Percentiles rank a stretch among this genome's conserved stretches.
Evolutionary conservation across 108 stramenopile genomes (phyloP).

Genomic region (Nitzschia sp.): DNA sequence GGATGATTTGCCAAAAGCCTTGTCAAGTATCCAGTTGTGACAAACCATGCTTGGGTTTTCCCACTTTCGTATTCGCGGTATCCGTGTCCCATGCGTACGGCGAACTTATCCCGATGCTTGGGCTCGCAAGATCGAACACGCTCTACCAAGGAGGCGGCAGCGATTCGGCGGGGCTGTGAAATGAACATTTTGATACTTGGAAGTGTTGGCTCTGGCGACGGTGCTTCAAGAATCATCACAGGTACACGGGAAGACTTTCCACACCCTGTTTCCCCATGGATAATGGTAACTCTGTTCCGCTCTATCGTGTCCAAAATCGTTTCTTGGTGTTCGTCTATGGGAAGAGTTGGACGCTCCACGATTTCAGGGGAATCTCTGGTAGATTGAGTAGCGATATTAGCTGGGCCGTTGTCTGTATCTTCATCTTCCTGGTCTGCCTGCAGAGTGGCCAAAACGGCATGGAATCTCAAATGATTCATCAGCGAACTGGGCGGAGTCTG

Average conservation of each 20-base stretch:
- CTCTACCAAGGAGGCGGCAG: slow-evolving; percentile 83
- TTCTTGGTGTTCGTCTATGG: slow-evolving; percentile 78
- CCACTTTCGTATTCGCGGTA: slow-evolving; percentile 72
- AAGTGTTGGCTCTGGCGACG: slow-evolving; percentile 53
- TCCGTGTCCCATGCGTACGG: slow-evolving; percentile 89
- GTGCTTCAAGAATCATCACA: slow-evolving; percentile 74
- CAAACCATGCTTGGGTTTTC: slow-evolving; percentile 78
- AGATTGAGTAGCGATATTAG: neutral
- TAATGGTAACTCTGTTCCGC: slow-evolving; percentile 81
- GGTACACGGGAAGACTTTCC: slow-evolving; percentile 87
- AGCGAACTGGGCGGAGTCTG: slow-evolving; percentile 23
- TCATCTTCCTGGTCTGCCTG: slow-evolving; percentile 3
- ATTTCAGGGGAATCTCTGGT: slow-evolving; percentile 3
- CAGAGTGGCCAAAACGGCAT: slow-evolving; percentile 11
- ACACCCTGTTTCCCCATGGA: slow-evolving; percentile 90
- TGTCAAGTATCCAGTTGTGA: slow-evolving; percentile 91
- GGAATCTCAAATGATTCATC: slow-evolving; percentile 32
- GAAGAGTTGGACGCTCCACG: slow-evolving; percentile 36
- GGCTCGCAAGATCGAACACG: slow-evolving; percentile 78
- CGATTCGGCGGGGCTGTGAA: slow-evolving; percentile 86
- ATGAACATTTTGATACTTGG: slow-evolving; percentile 81
- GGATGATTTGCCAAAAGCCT: slow-evolving; percentile 85
- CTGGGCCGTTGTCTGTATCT: neutral
- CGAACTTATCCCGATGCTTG: slow-evolving; percentile 56
- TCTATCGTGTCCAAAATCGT: slow-evolving; percentile 59